These are phyloP conservation scores for Pestalotiopsis fici DNA, from an alignment of 2,329 filamentous ascomycete genomes.

Conservation along the genomic window DNA sequence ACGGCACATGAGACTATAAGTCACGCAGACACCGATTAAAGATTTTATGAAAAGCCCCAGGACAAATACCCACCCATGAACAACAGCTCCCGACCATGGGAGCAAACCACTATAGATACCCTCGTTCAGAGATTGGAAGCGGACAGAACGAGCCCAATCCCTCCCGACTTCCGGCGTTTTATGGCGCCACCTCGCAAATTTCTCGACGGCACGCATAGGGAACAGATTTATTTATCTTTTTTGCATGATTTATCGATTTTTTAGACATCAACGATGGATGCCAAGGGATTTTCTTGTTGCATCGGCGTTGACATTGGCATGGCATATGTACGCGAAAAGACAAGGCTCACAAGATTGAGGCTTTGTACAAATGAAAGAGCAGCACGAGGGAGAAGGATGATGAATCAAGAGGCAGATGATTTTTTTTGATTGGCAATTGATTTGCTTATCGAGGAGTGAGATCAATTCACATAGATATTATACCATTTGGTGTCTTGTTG, in stretches of 20 bases:
- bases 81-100: neutral
- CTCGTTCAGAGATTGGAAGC: constrained; percentile 6
- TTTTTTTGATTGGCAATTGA: neutral
- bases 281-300: neutral
- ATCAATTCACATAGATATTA: neutral
- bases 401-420: neutral
- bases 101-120: constrained; percentile 1
- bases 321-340: neutral
- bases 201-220: constrained; percentile 2
- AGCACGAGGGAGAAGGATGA: neutral
- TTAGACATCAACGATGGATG: neutral
- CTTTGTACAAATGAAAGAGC: neutral
- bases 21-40: neutral
- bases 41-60: neutral
- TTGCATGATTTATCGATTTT: neutral
- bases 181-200: constrained; percentile 3
- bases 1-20: neutral
- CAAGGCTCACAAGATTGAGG: neutral
- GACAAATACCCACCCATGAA: neutral
- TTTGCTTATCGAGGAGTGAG: neutral
- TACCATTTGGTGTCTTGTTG: neutral
- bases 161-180: constrained; percentile 7
- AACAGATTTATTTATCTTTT: neutral
- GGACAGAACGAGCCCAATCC: neutral
- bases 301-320: constrained; percentile 4